A percentile compares a stretch with the other conserved stretches of the same genome.
Evolutionary conservation across 306 rosid species (phyloP).

Genomic region (Cucumis sativus): DNA sequence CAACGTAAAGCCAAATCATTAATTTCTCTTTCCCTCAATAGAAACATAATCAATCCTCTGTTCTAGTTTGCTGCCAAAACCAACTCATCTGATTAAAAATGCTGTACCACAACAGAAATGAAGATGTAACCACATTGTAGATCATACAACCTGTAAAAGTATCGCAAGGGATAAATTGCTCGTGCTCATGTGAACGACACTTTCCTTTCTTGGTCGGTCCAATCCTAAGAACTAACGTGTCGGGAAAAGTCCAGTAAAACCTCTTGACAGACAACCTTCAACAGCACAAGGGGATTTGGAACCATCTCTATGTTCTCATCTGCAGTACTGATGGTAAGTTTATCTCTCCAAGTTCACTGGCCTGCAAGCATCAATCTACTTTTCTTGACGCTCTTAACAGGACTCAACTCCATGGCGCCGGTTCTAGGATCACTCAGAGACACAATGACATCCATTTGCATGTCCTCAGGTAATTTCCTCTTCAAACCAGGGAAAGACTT

Average conservation of each 20-base stretch:
- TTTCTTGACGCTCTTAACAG: conserved; percentile 31
- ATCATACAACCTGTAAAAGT: background rate
- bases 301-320: conserved; percentile 37
- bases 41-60: background rate
- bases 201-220: conserved; percentile 45
- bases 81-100: background rate
- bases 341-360: conserved; percentile 21
- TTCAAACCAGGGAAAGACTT: conserved; percentile 45
- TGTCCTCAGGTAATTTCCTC: conserved; percentile 54
- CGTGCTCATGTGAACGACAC: background rate
- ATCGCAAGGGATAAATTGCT: background rate
- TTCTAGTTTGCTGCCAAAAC: conserved; percentile 1
- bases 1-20: background rate
- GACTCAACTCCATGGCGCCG: conserved; percentile 14
- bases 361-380: conserved; percentile 21
- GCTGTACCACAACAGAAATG: background rate
- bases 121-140: background rate
- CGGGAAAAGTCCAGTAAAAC: conserved; percentile 72
- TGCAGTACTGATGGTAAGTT: conserved; percentile 15
- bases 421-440: conserved; percentile 9
- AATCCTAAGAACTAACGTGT: conserved; percentile 34
- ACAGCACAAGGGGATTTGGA: conserved; percentile 70
- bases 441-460: conserved; percentile 32
- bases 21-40: background rate
- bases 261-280: conserved; percentile 77